Percentiles rank a stretch among this genome's conserved stretches.
Conservation (phyloP, 768 basidiomycete species). For the Boletus huronensis region DNA sequence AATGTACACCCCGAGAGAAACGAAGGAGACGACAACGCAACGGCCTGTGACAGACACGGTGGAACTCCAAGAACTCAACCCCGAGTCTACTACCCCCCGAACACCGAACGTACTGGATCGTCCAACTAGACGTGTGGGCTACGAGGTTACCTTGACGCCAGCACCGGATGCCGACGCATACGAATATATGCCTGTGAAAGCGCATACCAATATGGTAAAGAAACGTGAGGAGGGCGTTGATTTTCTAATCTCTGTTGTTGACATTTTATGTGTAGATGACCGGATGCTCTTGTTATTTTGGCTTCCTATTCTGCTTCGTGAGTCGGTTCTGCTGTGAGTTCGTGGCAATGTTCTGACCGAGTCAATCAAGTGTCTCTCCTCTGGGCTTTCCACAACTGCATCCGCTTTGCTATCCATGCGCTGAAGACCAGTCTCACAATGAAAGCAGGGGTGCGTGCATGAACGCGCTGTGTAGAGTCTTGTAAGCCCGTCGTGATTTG, state of each 20-base stretch:
- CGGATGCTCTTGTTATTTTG: constrained; percentile 84
- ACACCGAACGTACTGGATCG: constrained; percentile 30
- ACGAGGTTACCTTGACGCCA: constrained; percentile 45
- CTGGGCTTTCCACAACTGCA: constrained; percentile 56
- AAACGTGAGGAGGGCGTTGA: constrained; percentile 51
- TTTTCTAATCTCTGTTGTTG: neutral
- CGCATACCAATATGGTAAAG: constrained; percentile 44
- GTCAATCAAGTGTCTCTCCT: constrained; percentile 49
- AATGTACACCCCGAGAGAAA: constrained; percentile 65
- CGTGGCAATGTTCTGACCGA: constrained; percentile 4
- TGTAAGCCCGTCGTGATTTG: constrained; percentile 1
- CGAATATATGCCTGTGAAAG: constrained; percentile 54
- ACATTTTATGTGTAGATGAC: constrained; percentile 50
- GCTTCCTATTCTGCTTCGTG: constrained; percentile 79
- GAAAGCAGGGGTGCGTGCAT: constrained; percentile 40
- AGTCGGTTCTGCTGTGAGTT: constrained; percentile 32
- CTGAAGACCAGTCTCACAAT: constrained; percentile 47
- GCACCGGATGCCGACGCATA: constrained; percentile 69
- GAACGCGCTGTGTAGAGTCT: constrained; percentile 5
- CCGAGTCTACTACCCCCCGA: constrained; percentile 18
- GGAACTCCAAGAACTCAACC: constrained; percentile 1
- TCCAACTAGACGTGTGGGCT: constrained; percentile 44
- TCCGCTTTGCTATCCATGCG: constrained; percentile 49
- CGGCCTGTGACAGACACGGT: neutral
- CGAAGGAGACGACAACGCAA: constrained; percentile 14